phyloP scores from a whole-genome alignment of 352 stramenopile genomes.

The Globisporangium nunn region DNA sequence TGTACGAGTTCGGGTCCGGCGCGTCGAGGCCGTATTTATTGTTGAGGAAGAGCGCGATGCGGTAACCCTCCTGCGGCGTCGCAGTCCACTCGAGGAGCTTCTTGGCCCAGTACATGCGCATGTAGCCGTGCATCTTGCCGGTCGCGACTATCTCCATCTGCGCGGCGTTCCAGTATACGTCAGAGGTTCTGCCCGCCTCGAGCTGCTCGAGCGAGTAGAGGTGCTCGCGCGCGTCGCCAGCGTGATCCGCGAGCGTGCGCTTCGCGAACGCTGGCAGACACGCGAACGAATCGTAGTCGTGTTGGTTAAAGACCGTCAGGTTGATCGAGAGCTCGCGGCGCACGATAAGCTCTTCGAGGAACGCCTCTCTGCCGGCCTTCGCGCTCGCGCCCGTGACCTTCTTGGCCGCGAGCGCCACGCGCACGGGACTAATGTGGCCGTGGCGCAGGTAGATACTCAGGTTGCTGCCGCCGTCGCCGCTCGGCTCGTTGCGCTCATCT shows the following conservation, averaged over 20 bases:
- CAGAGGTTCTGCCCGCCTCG: slow-evolving; percentile 89
- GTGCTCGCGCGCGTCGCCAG: slow-evolving; percentile 74
- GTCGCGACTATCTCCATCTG: slow-evolving; percentile 93
- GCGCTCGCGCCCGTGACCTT: slow-evolving; percentile 61
- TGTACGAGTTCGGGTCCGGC: slow-evolving; percentile 93
- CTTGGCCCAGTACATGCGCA: slow-evolving; percentile 99
- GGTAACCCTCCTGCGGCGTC: slow-evolving; percentile 86
- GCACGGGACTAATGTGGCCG: slow-evolving; percentile 81
- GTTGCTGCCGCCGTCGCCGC: slow-evolving; percentile 85
- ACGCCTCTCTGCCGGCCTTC: slow-evolving; percentile 83
- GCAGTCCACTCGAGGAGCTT: slow-evolving; percentile 98
- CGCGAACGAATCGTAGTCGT: slow-evolving; percentile 90
- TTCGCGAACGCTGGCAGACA: slow-evolving; percentile 88
- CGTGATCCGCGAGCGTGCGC: slow-evolving; percentile 89
- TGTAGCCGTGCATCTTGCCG: slow-evolving; percentile 90
- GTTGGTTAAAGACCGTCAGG: slow-evolving; percentile 93
- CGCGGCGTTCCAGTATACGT: slow-evolving; percentile 98
- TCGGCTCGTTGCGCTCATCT: slow-evolving; percentile 93
- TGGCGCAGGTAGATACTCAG: slow-evolving; percentile 93
- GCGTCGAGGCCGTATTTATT: slow-evolving; percentile 98
- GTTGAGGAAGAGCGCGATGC: slow-evolving; percentile 94
- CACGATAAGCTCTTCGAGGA: slow-evolving; percentile 97
- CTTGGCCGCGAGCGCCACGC: slow-evolving; percentile 46
- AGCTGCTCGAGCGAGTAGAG: slow-evolving; percentile 91
- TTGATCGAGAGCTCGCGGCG: slow-evolving; percentile 96